A percentile compares a stretch with the other conserved stretches of the same genome.
Evolutionary conservation across 1,284 basidiomycete species (phyloP).

Genomic region (Cutaneotrichosporon daszewskae): DNA sequence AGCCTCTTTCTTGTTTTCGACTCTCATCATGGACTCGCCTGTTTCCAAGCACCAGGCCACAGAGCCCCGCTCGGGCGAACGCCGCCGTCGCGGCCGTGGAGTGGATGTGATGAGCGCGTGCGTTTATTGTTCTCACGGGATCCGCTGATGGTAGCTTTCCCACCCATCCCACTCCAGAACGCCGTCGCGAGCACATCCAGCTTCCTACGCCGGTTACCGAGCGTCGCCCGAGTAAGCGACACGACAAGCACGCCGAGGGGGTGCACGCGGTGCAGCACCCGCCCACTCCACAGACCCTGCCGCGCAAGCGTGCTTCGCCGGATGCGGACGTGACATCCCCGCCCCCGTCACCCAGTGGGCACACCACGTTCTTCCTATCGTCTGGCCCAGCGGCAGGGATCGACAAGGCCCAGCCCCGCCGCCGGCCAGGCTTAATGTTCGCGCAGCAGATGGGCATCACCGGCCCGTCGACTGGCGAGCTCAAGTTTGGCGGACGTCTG

Average conservation of each 20-base stretch:
- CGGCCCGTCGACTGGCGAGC: not conserved
- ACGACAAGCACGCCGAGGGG: not conserved
- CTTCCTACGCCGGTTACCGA: slow-evolving; percentile 39
- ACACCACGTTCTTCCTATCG: slow-evolving; percentile 37
- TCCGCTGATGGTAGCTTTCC: slow-evolving; percentile 9
- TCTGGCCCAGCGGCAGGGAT: slow-evolving; percentile 5
- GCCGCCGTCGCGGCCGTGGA: slow-evolving; percentile 29
- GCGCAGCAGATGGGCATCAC: slow-evolving; percentile 38
- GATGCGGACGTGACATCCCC: not conserved
- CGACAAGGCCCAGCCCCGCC: slow-evolving; percentile 16
- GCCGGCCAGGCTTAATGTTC: slow-evolving; percentile 39
- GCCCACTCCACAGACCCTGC: slow-evolving; percentile 56
- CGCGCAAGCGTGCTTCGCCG: slow-evolving; percentile 33
- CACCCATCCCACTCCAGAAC: slow-evolving; percentile 8
- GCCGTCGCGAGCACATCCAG: slow-evolving; percentile 16
- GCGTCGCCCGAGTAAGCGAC: slow-evolving; percentile 17
- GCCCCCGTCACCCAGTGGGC: slow-evolving; percentile 30
- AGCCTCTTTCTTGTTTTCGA: too few relatives aligned
- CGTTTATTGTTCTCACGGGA: slow-evolving; percentile 1
- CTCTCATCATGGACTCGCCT: slow-evolving; percentile 14
- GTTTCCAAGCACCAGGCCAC: not conserved
- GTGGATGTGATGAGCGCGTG: slow-evolving; percentile 28
- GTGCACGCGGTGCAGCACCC: slow-evolving; percentile 22
- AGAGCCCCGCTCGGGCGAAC: slow-evolving; percentile 26
- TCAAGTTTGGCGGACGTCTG: slow-evolving; percentile 19